phyloP scores from a whole-genome alignment of 164 flowering plant species.

The Kalanchoe fedtschenkoi region DNA sequence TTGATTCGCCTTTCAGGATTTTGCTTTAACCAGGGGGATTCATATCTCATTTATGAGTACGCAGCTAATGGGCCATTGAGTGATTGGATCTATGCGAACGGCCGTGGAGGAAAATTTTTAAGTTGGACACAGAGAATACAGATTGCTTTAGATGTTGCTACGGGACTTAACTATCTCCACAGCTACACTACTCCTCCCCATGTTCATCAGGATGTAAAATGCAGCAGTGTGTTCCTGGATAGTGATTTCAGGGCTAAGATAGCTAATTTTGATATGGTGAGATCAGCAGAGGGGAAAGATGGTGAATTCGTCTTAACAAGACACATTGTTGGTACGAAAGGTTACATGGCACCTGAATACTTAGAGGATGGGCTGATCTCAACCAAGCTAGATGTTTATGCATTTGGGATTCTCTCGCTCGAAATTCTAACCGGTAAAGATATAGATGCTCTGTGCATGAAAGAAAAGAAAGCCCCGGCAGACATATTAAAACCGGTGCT shows the following conservation, averaged over 20 bases:
- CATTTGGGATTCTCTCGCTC: constrained; percentile 62
- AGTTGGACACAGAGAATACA: constrained; percentile 3
- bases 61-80: constrained; percentile 45
- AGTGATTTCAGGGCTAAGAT: constrained; percentile 62
- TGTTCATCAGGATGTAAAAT: constrained; percentile 64
- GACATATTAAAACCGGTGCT: constrained; percentile 20
- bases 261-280: constrained; percentile 41
- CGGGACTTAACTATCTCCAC: constrained; percentile 73
- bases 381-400: constrained; percentile 64
- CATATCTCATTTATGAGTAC: constrained; percentile 63
- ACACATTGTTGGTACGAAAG: constrained; percentile 25
- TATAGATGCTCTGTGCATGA: constrained; percentile 17
- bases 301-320: constrained; percentile 35
- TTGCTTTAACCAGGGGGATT: constrained; percentile 42
- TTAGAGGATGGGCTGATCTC: constrained; percentile 61
- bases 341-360: constrained; percentile 83
- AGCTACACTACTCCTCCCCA: constrained; percentile 49
- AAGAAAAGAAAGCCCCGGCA: constrained; percentile 17
- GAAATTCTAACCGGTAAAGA: constrained; percentile 61
- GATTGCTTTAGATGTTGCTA: constrained; percentile 6
- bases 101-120: not conserved
- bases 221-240: constrained; percentile 56
- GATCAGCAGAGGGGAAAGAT: constrained; percentile 31
- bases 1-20: constrained; percentile 56
- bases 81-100: constrained; percentile 35